A percentile compares a stretch with the other conserved stretches of the same genome.
Evolutionary conservation across 1,284 basidiomycete species (phyloP).

Genomic region (Apiotrichum gracile): DNA sequence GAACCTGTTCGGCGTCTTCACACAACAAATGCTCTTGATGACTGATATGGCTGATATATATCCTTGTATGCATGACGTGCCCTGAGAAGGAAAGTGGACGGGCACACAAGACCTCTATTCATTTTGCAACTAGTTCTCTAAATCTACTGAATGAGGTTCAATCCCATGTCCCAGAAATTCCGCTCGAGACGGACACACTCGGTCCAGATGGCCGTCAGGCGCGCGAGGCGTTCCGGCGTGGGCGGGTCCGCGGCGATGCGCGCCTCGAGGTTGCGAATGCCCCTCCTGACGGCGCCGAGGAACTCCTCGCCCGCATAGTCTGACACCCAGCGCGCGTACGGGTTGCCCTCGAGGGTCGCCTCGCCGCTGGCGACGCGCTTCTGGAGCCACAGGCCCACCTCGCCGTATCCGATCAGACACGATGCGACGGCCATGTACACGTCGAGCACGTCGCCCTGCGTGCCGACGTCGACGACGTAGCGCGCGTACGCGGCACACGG

Average conservation of each 20-base stretch:
- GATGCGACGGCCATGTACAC: slow-evolving; percentile 74
- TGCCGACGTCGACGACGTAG: slow-evolving; percentile 72
- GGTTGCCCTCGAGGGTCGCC: slow-evolving; percentile 61
- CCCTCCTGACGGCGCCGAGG: slow-evolving; percentile 63
- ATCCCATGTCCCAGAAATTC: slow-evolving; percentile 72
- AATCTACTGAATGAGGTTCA: slow-evolving; percentile 14
- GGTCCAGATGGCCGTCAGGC: slow-evolving; percentile 70
- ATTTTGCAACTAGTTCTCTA: not conserved
- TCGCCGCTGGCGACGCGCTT: slow-evolving; percentile 53
- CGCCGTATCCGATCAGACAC: slow-evolving; percentile 90
- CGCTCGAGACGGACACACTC: slow-evolving; percentile 73
- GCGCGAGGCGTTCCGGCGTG: slow-evolving; percentile 56
- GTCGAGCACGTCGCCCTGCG: slow-evolving; percentile 65
- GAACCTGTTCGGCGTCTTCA: not conserved
- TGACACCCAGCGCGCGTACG: slow-evolving; percentile 71
- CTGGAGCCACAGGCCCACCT: slow-evolving; percentile 77
- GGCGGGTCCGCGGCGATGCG: slow-evolving; percentile 61
- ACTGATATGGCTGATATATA: slow-evolving; percentile 7
- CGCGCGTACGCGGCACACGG: slow-evolving; percentile 77
- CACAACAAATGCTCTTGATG: not conserved
- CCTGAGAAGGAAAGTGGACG: not conserved
- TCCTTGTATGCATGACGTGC: slow-evolving; percentile 15
- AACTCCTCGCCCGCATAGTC: slow-evolving; percentile 69
- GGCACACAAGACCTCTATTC: not conserved
- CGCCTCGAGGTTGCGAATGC: slow-evolving; percentile 62